phyloP scores from a whole-genome alignment of 805 yeast species.

The Kluyveromyces wickerhamii region DNA sequence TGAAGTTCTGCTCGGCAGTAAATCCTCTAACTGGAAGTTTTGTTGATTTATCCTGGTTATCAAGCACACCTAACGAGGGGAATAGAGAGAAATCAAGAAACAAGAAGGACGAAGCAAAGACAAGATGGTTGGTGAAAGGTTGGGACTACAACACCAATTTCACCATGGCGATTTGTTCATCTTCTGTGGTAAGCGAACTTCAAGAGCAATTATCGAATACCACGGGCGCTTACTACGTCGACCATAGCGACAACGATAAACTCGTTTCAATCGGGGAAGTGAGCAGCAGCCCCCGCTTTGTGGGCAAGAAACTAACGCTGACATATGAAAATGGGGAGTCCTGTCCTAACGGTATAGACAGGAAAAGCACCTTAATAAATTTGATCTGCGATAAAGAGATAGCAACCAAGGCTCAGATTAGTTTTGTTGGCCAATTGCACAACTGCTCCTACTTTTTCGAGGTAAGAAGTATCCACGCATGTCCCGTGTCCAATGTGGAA shows the following conservation, averaged over 20 bases:
- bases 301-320: slow-evolving; percentile 64
- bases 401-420: slow-evolving; percentile 51
- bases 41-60: slow-evolving; percentile 27
- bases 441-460: slow-evolving; percentile 82
- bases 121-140: slow-evolving; percentile 59
- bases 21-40: slow-evolving; percentile 26
- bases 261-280: slow-evolving; percentile 52
- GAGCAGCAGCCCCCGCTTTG: slow-evolving; percentile 51
- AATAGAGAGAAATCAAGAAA: background rate
- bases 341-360: slow-evolving; percentile 47
- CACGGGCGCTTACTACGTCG: slow-evolving; percentile 52
- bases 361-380: slow-evolving; percentile 58
- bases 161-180: slow-evolving; percentile 63
- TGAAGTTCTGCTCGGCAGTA: slow-evolving; percentile 26
- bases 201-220: slow-evolving; percentile 22
- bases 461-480: slow-evolving; percentile 76
- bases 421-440: slow-evolving; percentile 62
- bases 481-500: slow-evolving; percentile 66
- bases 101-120: slow-evolving; percentile 12
- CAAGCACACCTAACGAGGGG: slow-evolving; percentile 23
- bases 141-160: slow-evolving; percentile 64
- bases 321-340: slow-evolving; percentile 63
- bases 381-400: slow-evolving; percentile 77
- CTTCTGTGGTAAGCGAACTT: slow-evolving; percentile 34
- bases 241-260: slow-evolving; percentile 27